Conservation (phyloP, 192 early-diverging fungal species). For the Gigaspora rosea region DNA sequence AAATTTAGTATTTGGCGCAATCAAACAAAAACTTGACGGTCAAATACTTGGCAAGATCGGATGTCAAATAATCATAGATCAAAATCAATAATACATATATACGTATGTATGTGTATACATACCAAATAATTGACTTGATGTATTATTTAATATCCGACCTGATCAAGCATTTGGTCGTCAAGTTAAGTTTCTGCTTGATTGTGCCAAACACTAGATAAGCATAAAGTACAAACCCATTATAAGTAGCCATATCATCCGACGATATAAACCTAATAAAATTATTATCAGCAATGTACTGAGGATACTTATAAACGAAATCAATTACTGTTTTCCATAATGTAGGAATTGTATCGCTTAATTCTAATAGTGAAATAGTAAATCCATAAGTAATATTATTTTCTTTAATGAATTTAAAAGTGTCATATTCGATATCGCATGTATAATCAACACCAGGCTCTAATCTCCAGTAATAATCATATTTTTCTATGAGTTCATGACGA, state of each 20-base stretch:
- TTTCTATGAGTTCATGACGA: constrained; percentile 64
- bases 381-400: constrained; percentile 75
- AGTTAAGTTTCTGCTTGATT: too few species aligned
- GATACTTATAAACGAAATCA: constrained; percentile 54
- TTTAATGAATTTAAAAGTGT: constrained; percentile 78
- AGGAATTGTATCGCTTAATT: constrained; percentile 67
- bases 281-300: constrained; percentile 50
- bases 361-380: constrained; percentile 69
- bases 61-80: too few species aligned
- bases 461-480: constrained; percentile 84
- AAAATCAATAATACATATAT: too few species aligned
- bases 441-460: constrained; percentile 82
- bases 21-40: too few species aligned
- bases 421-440: constrained; percentile 75
- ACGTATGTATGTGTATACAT: too few species aligned
- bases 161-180: too few species aligned
- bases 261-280: constrained; percentile 59
- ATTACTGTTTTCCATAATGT: constrained; percentile 71
- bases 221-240: constrained; percentile 6
- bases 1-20: too few species aligned
- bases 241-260: constrained; percentile 35
- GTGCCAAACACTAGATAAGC: too few species aligned
- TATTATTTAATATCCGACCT: too few species aligned
- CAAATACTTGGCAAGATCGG: too few species aligned
- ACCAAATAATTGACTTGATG: too few species aligned